Percentiles rank a stretch among this genome's conserved stretches.
These are phyloP conservation scores for Trichosporon sp. DNA, from an alignment of 1,284 basidiomycete genomes.

Conservation along the genomic window DNA sequence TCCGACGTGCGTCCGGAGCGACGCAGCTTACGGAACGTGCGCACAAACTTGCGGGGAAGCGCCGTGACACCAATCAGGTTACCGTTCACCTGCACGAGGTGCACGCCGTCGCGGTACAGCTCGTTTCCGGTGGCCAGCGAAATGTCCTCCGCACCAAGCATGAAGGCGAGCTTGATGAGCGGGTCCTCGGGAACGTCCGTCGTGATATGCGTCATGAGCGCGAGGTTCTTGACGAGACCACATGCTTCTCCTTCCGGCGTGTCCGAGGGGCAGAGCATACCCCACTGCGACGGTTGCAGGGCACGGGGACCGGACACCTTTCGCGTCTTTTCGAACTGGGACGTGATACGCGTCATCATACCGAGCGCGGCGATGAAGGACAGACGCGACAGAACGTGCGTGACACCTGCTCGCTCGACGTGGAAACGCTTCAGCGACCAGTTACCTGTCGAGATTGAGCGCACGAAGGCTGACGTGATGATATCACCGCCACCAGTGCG, in stretches of 20 bases:
- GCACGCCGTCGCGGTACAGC: slow-evolving; percentile 86
- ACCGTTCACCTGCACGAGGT: slow-evolving; percentile 96
- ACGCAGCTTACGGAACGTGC: slow-evolving; percentile 84
- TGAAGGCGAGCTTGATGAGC: slow-evolving; percentile 80
- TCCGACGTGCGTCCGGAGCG: slow-evolving; percentile 89
- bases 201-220: slow-evolving; percentile 99
- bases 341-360: slow-evolving; percentile 99
- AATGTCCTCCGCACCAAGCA: slow-evolving; percentile 97
- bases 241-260: slow-evolving; percentile 99
- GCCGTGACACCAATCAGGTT: slow-evolving; percentile 90
- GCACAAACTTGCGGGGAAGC: slow-evolving; percentile 78
- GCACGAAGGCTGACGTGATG: slow-evolving; percentile 92
- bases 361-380: slow-evolving; percentile 97
- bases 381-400: slow-evolving; percentile 91
- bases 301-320: slow-evolving; percentile 98
- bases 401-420: slow-evolving; percentile 98
- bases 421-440: slow-evolving; percentile 99
- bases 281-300: slow-evolving; percentile 98
- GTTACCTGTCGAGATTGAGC: slow-evolving; percentile 98
- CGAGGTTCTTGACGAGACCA: slow-evolving; percentile 96
- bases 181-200: slow-evolving; percentile 97
- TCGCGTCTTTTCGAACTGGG: slow-evolving; percentile 98
- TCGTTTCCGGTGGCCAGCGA: slow-evolving; percentile 87
- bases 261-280: slow-evolving; percentile 96
- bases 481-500: slow-evolving; percentile 59